Evolutionary conservation across 1,139 yeast genomes (phyloP).

Genomic region (Candida tetrigidarum): DNA sequence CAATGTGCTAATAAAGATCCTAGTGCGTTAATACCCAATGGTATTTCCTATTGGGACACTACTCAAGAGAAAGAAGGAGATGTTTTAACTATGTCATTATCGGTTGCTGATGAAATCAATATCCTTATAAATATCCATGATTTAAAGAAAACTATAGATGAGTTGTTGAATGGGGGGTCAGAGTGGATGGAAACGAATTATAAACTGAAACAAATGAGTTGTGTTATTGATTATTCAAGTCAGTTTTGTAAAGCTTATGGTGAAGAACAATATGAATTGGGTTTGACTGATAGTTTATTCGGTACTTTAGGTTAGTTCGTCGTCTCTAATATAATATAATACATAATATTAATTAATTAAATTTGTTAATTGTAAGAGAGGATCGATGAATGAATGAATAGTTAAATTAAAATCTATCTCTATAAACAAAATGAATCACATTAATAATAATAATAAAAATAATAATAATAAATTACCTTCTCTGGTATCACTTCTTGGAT

Average conservation of each 20-base stretch:
- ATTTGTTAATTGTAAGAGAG: no score
- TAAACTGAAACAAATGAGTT: constrained; percentile 14
- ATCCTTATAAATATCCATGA: constrained; percentile 27
- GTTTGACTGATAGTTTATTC: constrained; percentile 9
- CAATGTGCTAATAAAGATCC: constrained; percentile 30
- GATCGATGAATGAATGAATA: no score
- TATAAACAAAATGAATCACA: no score
- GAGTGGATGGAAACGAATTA: constrained; percentile 2
- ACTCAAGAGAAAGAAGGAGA: constrained; percentile 24
- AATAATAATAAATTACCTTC: no score
- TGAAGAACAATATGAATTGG: constrained; percentile 16
- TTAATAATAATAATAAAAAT: no score
- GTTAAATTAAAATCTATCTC: no score
- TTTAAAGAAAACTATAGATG: constrained; percentile 7
- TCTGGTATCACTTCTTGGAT: constrained; percentile 11
- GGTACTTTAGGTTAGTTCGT: not conserved
- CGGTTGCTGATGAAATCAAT: constrained; percentile 40
- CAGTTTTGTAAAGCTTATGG: constrained; percentile 27
- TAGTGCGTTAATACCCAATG: constrained; percentile 43
- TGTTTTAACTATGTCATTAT: constrained; percentile 34
- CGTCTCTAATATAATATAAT: no score
- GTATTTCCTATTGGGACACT: constrained; percentile 36
- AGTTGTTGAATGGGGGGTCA: constrained; percentile 3
- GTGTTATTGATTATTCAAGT: constrained; percentile 23
- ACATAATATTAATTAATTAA: no score